Percentiles rank a stretch among this genome's conserved stretches.
Conservation (phyloP, 2,329 filamentous ascomycete species). For the Trichoderma gracile region DNA sequence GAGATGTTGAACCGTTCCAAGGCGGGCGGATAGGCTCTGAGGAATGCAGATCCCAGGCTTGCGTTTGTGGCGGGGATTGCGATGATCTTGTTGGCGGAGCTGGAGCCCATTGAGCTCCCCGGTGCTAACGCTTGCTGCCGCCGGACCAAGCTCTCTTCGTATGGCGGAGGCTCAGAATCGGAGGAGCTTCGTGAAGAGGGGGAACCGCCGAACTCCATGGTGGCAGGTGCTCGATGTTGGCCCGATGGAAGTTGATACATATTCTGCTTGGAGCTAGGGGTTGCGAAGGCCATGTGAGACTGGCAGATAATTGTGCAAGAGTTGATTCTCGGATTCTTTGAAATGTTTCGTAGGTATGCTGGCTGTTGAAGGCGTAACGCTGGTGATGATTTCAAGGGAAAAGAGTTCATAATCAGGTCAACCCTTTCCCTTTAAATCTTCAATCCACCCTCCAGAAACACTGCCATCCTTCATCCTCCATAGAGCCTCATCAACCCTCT, state of each 20-base stretch:
- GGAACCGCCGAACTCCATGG: background rate
- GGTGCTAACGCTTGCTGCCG: background rate
- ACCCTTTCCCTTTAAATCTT: background rate
- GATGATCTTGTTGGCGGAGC: background rate
- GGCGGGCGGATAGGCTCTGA: background rate
- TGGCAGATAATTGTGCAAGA: too few species aligned
- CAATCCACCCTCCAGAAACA: background rate
- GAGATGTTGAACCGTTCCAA: background rate
- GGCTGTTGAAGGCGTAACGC: background rate
- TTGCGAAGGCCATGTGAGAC: background rate
- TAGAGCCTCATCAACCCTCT: background rate
- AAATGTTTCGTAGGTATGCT: background rate
- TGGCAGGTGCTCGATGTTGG: background rate
- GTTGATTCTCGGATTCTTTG: too few species aligned
- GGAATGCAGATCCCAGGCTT: conserved; percentile 5
- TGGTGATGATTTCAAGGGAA: background rate
- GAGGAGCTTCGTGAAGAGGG: background rate
- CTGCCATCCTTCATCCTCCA: background rate
- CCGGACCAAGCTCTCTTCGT: background rate
- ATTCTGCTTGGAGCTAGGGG: background rate
- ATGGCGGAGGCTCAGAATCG: background rate
- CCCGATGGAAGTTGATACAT: background rate
- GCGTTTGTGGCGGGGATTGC: conserved; percentile 10
- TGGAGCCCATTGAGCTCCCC: background rate
- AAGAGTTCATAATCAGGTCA: background rate